Evolutionary conservation across 2,329 filamentous ascomycete genomes (phyloP).

Genomic region (Cytospora chrysosperma): DNA sequence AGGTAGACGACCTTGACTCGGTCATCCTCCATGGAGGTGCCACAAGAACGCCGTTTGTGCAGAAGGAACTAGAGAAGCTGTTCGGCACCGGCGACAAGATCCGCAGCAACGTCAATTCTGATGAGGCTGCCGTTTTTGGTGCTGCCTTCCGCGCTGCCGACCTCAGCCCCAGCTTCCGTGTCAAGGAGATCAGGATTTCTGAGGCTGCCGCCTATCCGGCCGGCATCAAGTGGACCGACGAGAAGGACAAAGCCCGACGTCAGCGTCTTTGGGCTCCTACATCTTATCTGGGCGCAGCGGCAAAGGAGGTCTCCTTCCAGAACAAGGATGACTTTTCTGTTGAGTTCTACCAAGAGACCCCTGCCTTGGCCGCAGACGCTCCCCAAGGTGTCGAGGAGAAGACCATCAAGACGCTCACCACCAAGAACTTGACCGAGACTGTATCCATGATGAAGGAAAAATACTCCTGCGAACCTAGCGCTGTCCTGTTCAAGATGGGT

Average conservation of each 20-base stretch:
- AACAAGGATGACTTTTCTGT: constrained; percentile 80
- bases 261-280: constrained; percentile 81
- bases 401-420: constrained; percentile 65
- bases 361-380: constrained; percentile 40
- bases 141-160: constrained; percentile 92
- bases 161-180: constrained; percentile 91
- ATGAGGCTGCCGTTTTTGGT: constrained; percentile 94
- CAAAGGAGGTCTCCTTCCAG: constrained; percentile 83
- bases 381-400: constrained; percentile 56
- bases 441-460: constrained; percentile 76
- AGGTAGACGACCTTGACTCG: constrained; percentile 76
- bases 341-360: constrained; percentile 73
- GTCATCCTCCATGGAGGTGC: constrained; percentile 92
- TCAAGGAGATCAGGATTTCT: constrained; percentile 90
- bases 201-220: constrained; percentile 74
- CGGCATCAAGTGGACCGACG: constrained; percentile 70
- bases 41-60: constrained; percentile 89
- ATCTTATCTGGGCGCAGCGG: constrained; percentile 69
- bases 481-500: constrained; percentile 77
- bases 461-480: constrained; percentile 71
- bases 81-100: constrained; percentile 75
- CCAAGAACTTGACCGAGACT: constrained; percentile 82
- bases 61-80: constrained; percentile 78
- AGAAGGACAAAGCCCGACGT: constrained; percentile 68
- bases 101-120: constrained; percentile 91